These are phyloP conservation scores for Proliferodiscus dingleyae DNA, from an alignment of 2,329 filamentous ascomycete genomes.

Conservation along the genomic window DNA sequence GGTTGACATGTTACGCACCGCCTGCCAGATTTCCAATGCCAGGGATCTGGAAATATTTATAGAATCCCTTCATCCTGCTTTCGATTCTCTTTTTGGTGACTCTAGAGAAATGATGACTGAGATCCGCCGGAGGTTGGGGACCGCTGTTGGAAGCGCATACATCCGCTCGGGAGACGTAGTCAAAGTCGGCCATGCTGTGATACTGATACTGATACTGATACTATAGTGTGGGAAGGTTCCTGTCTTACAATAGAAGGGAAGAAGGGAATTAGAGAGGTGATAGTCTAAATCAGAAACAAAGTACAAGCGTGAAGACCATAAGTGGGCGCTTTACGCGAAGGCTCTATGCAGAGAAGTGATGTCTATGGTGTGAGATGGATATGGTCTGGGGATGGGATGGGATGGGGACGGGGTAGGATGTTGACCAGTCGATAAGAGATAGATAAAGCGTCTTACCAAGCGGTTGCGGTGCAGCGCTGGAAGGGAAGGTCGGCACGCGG, in stretches of 20 bases:
- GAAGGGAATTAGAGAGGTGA: too few relatives aligned
- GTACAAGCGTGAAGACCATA: too few relatives aligned
- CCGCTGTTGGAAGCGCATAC: conserved; percentile 6
- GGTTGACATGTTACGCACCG: conserved; percentile 44
- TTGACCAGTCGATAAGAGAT: too few relatives aligned
- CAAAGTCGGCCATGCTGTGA: conserved; percentile 22
- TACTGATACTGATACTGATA: too few relatives aligned
- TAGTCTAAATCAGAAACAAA: too few relatives aligned
- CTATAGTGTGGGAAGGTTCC: too few relatives aligned
- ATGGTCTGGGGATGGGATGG: too few relatives aligned
- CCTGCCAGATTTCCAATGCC: conserved; percentile 59
- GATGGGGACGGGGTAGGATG: too few relatives aligned
- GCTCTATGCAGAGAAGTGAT: too few relatives aligned
- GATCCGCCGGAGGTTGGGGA: conserved; percentile 54
- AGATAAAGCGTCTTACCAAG: neutral
- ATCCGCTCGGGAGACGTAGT: conserved; percentile 18
- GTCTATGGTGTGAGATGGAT: too few relatives aligned
- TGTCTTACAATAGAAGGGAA: too few relatives aligned
- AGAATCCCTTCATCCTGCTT: conserved; percentile 73
- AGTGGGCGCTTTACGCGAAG: too few relatives aligned
- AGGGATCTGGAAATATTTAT: conserved; percentile 72
- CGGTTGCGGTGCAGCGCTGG: neutral
- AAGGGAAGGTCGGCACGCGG: neutral
- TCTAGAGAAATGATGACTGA: conserved; percentile 74
- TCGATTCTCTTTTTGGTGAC: conserved; percentile 59